These are phyloP conservation scores for Pyrrhoderma noxium DNA, from an alignment of 1,284 basidiomycete genomes.

Conservation along the genomic window DNA sequence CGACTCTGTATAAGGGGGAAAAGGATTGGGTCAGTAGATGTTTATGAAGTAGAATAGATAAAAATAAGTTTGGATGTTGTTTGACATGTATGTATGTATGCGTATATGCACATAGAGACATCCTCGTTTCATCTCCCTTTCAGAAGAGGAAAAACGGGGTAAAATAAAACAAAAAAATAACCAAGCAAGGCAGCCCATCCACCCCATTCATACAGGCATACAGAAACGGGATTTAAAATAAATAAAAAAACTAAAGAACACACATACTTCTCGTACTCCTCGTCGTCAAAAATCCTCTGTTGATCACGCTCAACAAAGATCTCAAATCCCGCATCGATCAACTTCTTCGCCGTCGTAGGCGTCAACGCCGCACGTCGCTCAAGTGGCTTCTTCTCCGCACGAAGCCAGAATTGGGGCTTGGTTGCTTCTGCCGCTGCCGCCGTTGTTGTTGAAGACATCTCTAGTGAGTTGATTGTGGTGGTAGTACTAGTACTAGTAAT, in stretches of 20 bases:
- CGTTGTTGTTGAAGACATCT: too few relatives aligned
- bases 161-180: too few relatives aligned
- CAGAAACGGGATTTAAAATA: neutral
- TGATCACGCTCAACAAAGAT: slow-evolving; percentile 91
- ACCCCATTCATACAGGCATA: too few relatives aligned
- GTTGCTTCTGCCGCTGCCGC: neutral
- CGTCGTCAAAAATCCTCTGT: slow-evolving; percentile 93
- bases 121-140: too few relatives aligned
- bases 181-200: too few relatives aligned
- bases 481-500: too few relatives aligned
- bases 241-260: neutral
- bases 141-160: slow-evolving; percentile 5
- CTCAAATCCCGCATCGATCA: slow-evolving; percentile 89
- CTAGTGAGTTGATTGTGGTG: too few relatives aligned
- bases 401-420: slow-evolving; percentile 64
- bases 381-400: slow-evolving; percentile 92
- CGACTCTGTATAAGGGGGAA: slow-evolving; percentile 51
- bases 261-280: slow-evolving; percentile 87
- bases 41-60: too few relatives aligned
- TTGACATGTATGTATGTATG: too few relatives aligned
- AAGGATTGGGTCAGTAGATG: neutral
- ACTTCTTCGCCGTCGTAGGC: slow-evolving; percentile 83
- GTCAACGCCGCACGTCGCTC: slow-evolving; percentile 93
- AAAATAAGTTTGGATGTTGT: neutral
- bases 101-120: too few relatives aligned